Conservation (phyloP, 441 rosid species). For the Codiaeum variegatum region DNA sequence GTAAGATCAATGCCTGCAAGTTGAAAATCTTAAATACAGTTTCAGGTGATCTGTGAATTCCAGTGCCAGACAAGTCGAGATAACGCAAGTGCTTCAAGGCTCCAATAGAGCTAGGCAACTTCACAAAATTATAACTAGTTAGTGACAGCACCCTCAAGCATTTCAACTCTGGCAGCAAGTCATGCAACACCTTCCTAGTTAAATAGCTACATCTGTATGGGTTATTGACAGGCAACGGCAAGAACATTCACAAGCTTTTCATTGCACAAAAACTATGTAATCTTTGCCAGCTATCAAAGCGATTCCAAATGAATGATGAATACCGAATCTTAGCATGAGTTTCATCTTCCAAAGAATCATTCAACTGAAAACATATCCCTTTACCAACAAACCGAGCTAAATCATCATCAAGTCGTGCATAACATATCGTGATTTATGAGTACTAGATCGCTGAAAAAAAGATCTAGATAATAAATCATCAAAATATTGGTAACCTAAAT, state of each 20-base stretch:
- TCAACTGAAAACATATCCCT: background rate
- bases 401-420: conserved; percentile 24
- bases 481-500: conserved; percentile 16
- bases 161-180: background rate
- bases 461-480: conserved; percentile 26
- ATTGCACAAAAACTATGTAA: background rate
- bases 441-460: conserved; percentile 19
- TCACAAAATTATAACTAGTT: background rate
- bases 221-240: background rate
- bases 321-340: background rate
- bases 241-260: background rate
- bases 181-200: background rate
- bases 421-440: background rate
- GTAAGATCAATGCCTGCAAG: too few species aligned
- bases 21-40: too few species aligned
- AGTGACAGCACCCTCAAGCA: background rate
- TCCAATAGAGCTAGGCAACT: background rate
- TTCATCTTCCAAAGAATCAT: background rate
- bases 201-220: too few species aligned
- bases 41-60: too few species aligned
- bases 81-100: background rate
- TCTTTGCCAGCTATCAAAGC: background rate
- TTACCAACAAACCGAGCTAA: background rate
- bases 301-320: background rate
- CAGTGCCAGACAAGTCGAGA: background rate